Base-by-base conservation (phyloP, 192 early-diverging fungal species). In the Coemansia sp. region DNA sequence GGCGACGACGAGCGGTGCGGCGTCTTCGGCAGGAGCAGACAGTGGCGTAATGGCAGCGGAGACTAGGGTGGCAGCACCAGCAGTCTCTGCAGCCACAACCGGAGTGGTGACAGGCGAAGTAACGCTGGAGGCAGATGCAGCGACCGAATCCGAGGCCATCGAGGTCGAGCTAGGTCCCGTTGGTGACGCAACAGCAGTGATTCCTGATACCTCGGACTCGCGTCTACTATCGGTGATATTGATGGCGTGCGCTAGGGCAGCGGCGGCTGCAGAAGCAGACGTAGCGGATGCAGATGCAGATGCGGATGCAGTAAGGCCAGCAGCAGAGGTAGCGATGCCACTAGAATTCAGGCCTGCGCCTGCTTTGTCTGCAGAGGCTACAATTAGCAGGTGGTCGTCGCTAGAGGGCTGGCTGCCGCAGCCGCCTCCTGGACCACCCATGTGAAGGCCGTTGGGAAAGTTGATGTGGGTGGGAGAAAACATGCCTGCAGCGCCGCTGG, bases 171-270 rank as follows among this genome's bases (percentile, higher is more conserved):
- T 64, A 24, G 60, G 64, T n/a, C 68, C 72, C 20, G 61, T 46
- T 14, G 72, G 72, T 13, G 78, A 71, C 19, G 78, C 72, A 4
- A 81, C 78, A 34, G 78, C 72, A 68, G 78, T 81, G 57, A 81
- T 63, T 6, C 58, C 78, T 19, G 78, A 81, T 42, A 70, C 63
- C 57, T 71, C 78, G 6, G 78, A 81, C 68, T 81, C 72, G 65
- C 78, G 78, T 36, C 78, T 71, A 68, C 78, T 81, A 42, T 71
- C 72, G 62, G 34, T 57, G 23, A 81, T 71, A 68, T 81, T 74
- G 60, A 72, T 51, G 62, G 75, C 71, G 60, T 71, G 53, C 62
- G 64, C 35, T 32, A 39, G 14, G 18, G 48, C 60, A 62, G 55
- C 23, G 3, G 65, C 74, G 32, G 52, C 42, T 1, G 64, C 60